These are phyloP conservation scores for Thalassiosira profunda DNA, from an alignment of 108 stramenopile species.

Conservation along the genomic window DNA sequence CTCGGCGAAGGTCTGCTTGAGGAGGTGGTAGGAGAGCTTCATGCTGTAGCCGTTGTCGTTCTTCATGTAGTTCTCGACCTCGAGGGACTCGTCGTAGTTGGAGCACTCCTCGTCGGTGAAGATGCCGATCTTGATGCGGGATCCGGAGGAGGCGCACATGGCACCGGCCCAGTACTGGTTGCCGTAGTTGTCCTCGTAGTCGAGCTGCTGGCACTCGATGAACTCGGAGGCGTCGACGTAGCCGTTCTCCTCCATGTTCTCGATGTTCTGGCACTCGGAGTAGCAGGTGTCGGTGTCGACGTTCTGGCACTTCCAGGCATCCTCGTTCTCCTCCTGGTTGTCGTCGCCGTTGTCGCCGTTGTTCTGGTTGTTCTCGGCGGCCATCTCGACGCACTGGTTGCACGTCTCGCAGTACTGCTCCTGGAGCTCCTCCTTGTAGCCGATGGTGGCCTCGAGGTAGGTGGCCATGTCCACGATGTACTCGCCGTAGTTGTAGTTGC, in stretches of 20 bases:
- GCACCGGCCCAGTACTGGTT: conserved; percentile 66
- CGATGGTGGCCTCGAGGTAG: conserved; percentile 75
- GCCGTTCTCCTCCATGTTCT: conserved; percentile 90
- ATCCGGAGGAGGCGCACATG: conserved; percentile 68
- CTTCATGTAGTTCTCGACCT: conserved; percentile 76
- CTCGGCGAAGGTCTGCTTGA: conserved; percentile 79
- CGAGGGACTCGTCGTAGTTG: conserved; percentile 54
- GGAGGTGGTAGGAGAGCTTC: conserved; percentile 55
- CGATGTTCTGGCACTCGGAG: conserved; percentile 88
- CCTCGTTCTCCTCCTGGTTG: conserved; percentile 36
- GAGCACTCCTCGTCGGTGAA: conserved; percentile 81
- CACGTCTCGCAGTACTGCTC: conserved; percentile 84
- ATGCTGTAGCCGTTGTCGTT: conserved; percentile 47
- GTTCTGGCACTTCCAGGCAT: conserved; percentile 27
- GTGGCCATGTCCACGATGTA: conserved; percentile 83
- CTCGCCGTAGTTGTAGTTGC: conserved; percentile 89
- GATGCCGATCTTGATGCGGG: conserved; percentile 90
- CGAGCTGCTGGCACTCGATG: conserved; percentile 72
- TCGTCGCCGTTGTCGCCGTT: conserved; percentile 22
- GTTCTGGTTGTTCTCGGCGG: conserved; percentile 8
- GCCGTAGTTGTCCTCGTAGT: conserved; percentile 64
- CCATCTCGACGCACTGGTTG: conserved; percentile 57
- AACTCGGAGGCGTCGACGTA: conserved; percentile 88
- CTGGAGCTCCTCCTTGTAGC: conserved; percentile 71
- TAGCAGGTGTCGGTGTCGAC: conserved; percentile 76